Base-by-base conservation (phyloP, 108 stramenopile genomes). In the Discostella stelligeroides region DNA sequence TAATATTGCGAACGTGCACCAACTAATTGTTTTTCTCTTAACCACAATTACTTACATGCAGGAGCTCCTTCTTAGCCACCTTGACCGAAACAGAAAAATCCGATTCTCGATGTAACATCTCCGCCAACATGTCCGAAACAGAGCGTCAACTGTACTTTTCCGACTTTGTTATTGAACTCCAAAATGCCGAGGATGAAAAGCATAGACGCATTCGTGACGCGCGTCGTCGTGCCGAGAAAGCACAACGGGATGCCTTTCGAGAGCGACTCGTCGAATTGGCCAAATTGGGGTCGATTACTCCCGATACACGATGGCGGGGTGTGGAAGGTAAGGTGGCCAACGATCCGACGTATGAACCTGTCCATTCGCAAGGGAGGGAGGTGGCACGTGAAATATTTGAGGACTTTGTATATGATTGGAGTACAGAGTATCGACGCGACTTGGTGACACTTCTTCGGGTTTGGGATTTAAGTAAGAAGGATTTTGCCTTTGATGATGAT, bases 61-160 rank as follows among this genome's bases (percentile, higher is more conserved):
- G 82, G 80, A 66, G 73, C 30, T 84, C 79, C 8, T 94, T 93
- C 63, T 6, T 85, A 14, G 42, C 75, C 10, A 70, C 86, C 23
- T 59, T 92, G 51, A 45, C 54, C 13, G 82, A 84, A 11, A 37
- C 37, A 10, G 85, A 85, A 27, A 72, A 71, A 46, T 51, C 63
- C 28, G 88, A 93, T 66, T 25, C 76, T 18, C 69, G 88, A 50
- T 93, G 89, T 66, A 29, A 43, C 13, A 75, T 63, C 14, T 92
- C 89, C 20, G 21, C 63, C 13, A 39, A 67, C 41, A 68, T 88
- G 75, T 68, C 85, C 3, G 89, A 93, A 42, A 71, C 83, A 4
- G 88, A 93, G 47, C 63, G 88, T 54, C 79, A 89, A 55, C 72
- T 93, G 11, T 87, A 79, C 70, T 93, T 93, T 80, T 84, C 89